Evolutionary conservation across 305 asterid species (phyloP), one percentile per base, ranked within the genome.

Genomic region (Plantago coronopus): DNA sequence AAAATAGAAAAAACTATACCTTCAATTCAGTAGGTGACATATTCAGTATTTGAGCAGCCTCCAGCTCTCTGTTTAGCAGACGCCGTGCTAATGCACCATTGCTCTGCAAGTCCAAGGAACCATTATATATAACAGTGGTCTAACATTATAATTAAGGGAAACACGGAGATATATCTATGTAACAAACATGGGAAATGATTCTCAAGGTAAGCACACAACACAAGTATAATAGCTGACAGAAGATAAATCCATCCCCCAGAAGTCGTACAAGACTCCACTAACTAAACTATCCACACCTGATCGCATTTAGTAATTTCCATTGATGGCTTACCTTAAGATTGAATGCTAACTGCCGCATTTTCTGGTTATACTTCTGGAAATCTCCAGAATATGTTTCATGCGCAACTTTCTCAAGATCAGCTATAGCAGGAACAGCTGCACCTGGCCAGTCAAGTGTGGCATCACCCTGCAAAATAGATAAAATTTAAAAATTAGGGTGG

Each of bases 281-380:
- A 42, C 38, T 4, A 19, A 54, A 23, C 17, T 53, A 59, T 7
- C n/a, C 4, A 50, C 44, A 10, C 59, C 23, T 17, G 43, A 17
- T 23, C 2, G 14, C 46, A 61, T 49, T 68, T 47, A 53, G 61
- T 20, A 45, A 49, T 47, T 64, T 43, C 56, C 61, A 66, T 43
- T 14, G 48, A 51, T 17, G 17, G 63, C 58, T 5, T 59, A 88
- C 96, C 95, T 85, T 80, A 22, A 88, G 87, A 69, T 91, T 91
- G 81, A 76, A 86, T 22, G 74, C 3, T 48, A 86, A 62, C 51
- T 77, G 82, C 74, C 98, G 74, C 98, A 91, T 82, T 83, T 91
- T 91, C 59, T 82, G 94, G 70, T 88, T 91, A 65, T 87, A 91
- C 81, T 87, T 91, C 72, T 73, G 82, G 65, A 83, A 86, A 78